phyloP scores from a whole-genome alignment of 352 stramenopile genomes.

The Aphanomyces euteiches region DNA sequence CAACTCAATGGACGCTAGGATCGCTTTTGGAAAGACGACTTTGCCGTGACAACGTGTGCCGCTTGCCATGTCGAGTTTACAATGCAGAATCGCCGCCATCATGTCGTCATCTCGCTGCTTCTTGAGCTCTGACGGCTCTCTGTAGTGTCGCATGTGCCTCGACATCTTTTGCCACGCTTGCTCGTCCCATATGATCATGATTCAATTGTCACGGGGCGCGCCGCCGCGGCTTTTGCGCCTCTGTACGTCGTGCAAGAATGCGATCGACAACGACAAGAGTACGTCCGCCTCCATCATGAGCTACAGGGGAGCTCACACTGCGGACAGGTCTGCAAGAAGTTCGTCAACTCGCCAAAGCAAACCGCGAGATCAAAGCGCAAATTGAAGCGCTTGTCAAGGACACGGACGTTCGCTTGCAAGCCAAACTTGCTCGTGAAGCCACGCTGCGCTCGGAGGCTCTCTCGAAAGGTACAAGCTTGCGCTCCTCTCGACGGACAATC shows the following conservation, averaged over 20 bases:
- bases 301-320: conserved; percentile 21
- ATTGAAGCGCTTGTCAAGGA: conserved; percentile 46
- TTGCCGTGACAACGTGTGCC: conserved; percentile 40
- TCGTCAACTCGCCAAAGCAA: conserved; percentile 50
- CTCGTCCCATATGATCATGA: conserved; percentile 44
- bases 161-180: conserved; percentile 64
- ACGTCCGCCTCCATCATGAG: background rate
- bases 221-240: conserved; percentile 55
- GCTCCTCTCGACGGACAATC: too few species aligned
- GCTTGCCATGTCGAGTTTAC: conserved; percentile 51
- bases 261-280: conserved; percentile 44
- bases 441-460: background rate
- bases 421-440: background rate
- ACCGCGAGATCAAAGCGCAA: conserved; percentile 57
- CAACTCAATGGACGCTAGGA: conserved; percentile 29
- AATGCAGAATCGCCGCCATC: conserved; percentile 47
- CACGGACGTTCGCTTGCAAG: conserved; percentile 12
- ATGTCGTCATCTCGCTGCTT: conserved; percentile 28
- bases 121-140: background rate
- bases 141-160: conserved; percentile 59
- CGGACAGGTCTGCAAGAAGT: conserved; percentile 49
- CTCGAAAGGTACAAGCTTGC: background rate
- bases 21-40: conserved; percentile 65
- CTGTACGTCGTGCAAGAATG: conserved; percentile 51
- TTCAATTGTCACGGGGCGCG: conserved; percentile 58